Conservation (phyloP, 805 yeast species). For the Starmerella etchellsii region DNA sequence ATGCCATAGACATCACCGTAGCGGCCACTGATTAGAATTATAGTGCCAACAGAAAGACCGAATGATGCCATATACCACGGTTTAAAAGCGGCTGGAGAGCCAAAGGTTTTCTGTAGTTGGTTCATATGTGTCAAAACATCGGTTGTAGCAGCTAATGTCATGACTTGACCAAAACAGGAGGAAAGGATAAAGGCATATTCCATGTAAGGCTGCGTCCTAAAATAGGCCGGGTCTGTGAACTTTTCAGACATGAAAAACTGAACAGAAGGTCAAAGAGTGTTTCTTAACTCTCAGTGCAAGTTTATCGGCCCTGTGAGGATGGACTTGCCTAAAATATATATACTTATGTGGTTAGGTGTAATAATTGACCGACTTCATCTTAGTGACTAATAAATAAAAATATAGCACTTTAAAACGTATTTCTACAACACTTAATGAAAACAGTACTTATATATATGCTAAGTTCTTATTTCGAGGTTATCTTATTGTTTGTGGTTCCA, state of each 20-base stretch:
- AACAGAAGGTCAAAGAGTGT: too few species aligned
- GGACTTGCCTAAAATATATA: too few species aligned
- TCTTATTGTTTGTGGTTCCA: too few species aligned
- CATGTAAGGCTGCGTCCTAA: constrained; percentile 1
- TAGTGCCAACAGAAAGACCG: constrained; percentile 59
- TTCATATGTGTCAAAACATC: constrained; percentile 25
- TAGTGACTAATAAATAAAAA: too few species aligned
- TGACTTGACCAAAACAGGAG: constrained; percentile 27
- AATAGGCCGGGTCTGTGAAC: constrained; percentile 14
- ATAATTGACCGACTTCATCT: too few species aligned
- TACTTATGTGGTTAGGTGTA: too few species aligned
- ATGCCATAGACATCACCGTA: constrained; percentile 63
- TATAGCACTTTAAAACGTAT: too few species aligned
- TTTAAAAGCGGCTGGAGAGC: constrained; percentile 23
- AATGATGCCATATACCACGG: constrained; percentile 63
- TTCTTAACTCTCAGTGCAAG: too few species aligned
- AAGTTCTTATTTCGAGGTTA: too few species aligned
- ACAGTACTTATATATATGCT: too few species aligned
- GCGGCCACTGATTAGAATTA: constrained; percentile 54
- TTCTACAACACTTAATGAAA: too few species aligned
- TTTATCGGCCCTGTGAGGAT: too few species aligned
- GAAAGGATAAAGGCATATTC: constrained; percentile 22
- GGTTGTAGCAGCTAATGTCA: constrained; percentile 31
- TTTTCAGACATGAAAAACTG: neutral
- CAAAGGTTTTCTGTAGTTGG: constrained; percentile 26